Conservation (phyloP, 1,284 basidiomycete species). For the Tranzscheliella williamsii region DNA sequence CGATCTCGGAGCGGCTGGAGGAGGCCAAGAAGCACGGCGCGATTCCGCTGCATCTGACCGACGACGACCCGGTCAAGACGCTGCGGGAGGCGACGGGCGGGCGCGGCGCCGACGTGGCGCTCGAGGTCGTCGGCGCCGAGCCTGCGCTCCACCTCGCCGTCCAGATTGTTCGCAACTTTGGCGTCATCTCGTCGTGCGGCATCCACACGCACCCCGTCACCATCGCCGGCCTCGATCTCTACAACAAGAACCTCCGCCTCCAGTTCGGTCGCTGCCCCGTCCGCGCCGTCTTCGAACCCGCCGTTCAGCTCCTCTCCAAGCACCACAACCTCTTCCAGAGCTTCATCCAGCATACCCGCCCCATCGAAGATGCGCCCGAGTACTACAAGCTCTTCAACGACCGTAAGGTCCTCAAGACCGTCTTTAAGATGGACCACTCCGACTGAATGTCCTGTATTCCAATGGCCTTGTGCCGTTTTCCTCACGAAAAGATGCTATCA, state of each 20-base stretch:
- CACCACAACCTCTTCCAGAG: constrained; percentile 48
- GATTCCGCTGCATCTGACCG: constrained; percentile 51
- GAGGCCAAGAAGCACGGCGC: constrained; percentile 51
- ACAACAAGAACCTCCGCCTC: constrained; percentile 74
- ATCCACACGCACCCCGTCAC: constrained; percentile 64
- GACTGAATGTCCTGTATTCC: too few relatives aligned
- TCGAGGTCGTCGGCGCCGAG: constrained; percentile 77
- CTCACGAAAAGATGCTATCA: too few relatives aligned
- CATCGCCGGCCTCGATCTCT: constrained; percentile 66
- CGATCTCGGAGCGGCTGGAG: constrained; percentile 57
- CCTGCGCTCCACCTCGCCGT: constrained; percentile 74
- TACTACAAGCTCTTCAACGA: constrained; percentile 56
- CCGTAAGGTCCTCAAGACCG: constrained; percentile 41
- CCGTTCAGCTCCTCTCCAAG: constrained; percentile 47
- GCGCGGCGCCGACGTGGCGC: constrained; percentile 63
- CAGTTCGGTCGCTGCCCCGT: constrained; percentile 84
- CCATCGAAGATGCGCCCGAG: constrained; percentile 49
- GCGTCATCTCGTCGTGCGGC: constrained; percentile 77
- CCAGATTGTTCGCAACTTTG: constrained; percentile 77
- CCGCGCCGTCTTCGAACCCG: constrained; percentile 48
- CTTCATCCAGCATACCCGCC: constrained; percentile 54
- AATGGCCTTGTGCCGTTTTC: too few relatives aligned
- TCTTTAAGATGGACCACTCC: constrained; percentile 35
- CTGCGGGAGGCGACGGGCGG: constrained; percentile 53
- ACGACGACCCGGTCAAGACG: constrained; percentile 31